Conservation (phyloP, 148 eudicot genomes). For the Vaccinium vitisidaea region DNA sequence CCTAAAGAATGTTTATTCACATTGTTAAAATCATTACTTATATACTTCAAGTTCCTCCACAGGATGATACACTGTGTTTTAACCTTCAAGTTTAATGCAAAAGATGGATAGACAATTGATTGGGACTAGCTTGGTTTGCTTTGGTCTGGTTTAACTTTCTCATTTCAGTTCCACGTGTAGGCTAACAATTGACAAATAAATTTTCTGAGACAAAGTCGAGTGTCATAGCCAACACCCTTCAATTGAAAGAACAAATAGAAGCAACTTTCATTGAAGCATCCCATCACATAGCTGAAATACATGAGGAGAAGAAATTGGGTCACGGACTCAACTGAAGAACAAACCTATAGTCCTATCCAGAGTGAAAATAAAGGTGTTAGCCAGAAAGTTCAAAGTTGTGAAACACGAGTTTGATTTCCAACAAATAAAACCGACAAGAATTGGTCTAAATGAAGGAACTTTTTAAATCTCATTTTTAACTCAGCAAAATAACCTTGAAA, state of each 20-base stretch:
- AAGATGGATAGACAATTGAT: neutral
- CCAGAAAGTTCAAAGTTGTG: neutral
- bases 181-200: neutral
- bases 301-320: neutral
- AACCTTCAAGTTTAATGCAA: slow-evolving; percentile 3
- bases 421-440: neutral
- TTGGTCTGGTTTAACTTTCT: neutral
- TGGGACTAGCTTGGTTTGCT: neutral
- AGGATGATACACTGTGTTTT: neutral
- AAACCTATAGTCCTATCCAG: neutral
- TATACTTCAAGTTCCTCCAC: neutral
- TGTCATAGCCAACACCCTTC: neutral
- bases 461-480: neutral
- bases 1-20: neutral
- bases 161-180: neutral
- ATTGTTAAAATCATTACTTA: neutral
- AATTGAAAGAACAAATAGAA: neutral
- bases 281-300: neutral
- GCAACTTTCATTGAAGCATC: neutral
- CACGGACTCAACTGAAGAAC: neutral
- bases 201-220: neutral
- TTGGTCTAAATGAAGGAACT: neutral
- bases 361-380: neutral
- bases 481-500: neutral
- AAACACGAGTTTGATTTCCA: neutral